Conservation (phyloP, 495 filamentous ascomycete genomes). For the Aspergillus sclerotiicarbonarius region DNA sequence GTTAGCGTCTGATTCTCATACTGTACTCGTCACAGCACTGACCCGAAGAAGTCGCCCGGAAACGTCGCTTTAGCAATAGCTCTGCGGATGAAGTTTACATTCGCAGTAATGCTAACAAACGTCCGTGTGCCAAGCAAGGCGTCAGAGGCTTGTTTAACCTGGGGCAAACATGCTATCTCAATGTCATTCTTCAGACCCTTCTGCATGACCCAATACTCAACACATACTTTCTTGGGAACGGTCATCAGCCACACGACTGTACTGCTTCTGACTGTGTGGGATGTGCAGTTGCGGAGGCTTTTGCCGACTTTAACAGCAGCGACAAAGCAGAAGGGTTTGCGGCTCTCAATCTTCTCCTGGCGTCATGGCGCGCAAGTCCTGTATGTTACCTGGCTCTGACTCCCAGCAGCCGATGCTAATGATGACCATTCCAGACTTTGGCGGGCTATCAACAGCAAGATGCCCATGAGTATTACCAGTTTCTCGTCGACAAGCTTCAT, state of each 20-base stretch:
- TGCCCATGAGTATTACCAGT: slow-evolving; percentile 93
- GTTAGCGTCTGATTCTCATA: slow-evolving; percentile 14
- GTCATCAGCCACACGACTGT: slow-evolving; percentile 72
- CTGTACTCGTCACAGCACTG: not conserved
- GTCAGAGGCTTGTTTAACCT: slow-evolving; percentile 92
- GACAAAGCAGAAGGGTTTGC: slow-evolving; percentile 83
- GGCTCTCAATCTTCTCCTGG: slow-evolving; percentile 73
- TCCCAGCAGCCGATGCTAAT: not conserved
- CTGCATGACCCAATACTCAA: slow-evolving; percentile 84
- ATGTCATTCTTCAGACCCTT: slow-evolving; percentile 82
- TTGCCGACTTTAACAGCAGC: slow-evolving; percentile 79
- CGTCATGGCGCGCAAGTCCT: slow-evolving; percentile 69
- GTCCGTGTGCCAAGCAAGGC: slow-evolving; percentile 45
- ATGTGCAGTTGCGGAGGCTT: slow-evolving; percentile 88
- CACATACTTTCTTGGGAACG: slow-evolving; percentile 83
- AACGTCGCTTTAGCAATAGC: slow-evolving; percentile 29
- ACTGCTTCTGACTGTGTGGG: slow-evolving; percentile 67
- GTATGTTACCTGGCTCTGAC: slow-evolving; percentile 31
- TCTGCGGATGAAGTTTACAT: slow-evolving; percentile 41
- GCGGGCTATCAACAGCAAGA: slow-evolving; percentile 93
- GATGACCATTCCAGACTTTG: slow-evolving; percentile 58
- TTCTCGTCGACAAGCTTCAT: slow-evolving; percentile 83
- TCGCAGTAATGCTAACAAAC: slow-evolving; percentile 42
- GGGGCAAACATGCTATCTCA: slow-evolving; percentile 91
- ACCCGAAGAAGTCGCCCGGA: slow-evolving; percentile 20